A percentile compares a stretch with the other conserved stretches of the same genome.
Conservation (phyloP, 73 alveolate genomes). For the Paramecium biaurelia region DNA sequence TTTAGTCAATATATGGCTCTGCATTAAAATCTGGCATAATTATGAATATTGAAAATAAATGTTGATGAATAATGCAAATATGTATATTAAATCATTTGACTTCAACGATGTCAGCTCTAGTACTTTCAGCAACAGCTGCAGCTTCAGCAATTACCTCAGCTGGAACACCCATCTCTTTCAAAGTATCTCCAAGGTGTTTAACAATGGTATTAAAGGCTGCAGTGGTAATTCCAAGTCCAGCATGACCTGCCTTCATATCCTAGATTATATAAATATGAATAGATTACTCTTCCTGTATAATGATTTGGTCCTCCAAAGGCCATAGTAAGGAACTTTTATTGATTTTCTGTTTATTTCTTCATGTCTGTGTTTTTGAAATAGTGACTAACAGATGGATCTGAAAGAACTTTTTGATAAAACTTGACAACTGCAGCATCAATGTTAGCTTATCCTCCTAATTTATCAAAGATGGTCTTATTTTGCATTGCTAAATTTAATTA, state of each 20-base stretch:
- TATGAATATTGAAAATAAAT: not conserved
- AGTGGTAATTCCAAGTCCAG: conserved; percentile 65
- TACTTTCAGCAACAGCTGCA: conserved; percentile 56
- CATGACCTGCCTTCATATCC: conserved; percentile 70
- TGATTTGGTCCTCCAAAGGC: conserved; percentile 74
- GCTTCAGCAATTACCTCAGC: conserved; percentile 64
- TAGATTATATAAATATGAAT: not conserved
- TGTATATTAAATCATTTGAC: conserved; percentile 7
- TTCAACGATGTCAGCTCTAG: conserved; percentile 61
- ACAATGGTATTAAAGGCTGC: conserved; percentile 64
- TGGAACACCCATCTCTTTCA: conserved; percentile 72
- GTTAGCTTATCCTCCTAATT: conserved; percentile 74
- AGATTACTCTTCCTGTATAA: not conserved
- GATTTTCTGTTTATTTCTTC: conserved; percentile 50
- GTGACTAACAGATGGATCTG: conserved; percentile 69
- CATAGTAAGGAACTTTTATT: conserved; percentile 59
- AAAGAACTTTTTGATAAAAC: conserved; percentile 65
- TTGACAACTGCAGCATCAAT: conserved; percentile 70
- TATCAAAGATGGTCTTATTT: conserved; percentile 66
- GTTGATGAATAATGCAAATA: not conserved
- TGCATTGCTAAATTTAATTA: conserved; percentile 13
- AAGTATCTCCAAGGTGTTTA: conserved; percentile 59
- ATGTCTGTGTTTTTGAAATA: conserved; percentile 75
- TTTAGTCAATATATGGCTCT: not conserved
- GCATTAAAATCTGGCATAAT: not conserved